Evolutionary conservation across 2,329 filamentous ascomycete genomes (phyloP), one percentile per base, ranked within the genome.

Genomic region (Ceratocystis ficicola): DNA sequence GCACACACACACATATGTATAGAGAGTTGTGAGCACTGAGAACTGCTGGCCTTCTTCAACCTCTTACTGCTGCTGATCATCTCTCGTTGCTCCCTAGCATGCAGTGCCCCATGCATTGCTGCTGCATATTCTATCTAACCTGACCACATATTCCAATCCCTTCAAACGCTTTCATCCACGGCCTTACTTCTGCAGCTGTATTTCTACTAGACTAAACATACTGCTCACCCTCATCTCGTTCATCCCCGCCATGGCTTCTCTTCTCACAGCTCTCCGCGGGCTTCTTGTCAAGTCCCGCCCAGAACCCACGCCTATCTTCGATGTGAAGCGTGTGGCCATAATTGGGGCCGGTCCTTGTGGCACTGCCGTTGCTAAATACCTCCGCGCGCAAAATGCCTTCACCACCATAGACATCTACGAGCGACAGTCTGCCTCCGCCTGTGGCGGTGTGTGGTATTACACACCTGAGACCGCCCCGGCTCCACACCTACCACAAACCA

Each of bases 371-470:
- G 90, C 90, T 64, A 94, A 90, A 79, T 92, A 92, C 72, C 79
- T 96, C 20, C 73, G 83, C 10, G 89, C 87, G 0, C 90, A 87
- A 80, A 72, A 78, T 46, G 69, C 73, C 1, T 94, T 94, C 71
- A 76, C 84, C 12, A 81, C 78, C 36, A 86, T 97, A 68, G 83
- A 86, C 68, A 75, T 96, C 48, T 95, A 88, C 71, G 94, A 97
- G 75, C 90, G 96, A 75, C 86, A 90, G 69, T 77, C 80, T 57
- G 80, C 83, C 61, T 48, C 46, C 20, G 68, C 68, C 41, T 82
- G 88, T 5, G 93, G 91, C 66, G 93, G 94, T 1, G 83, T 94
- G 8, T 97, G 93, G 93, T 87, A 90, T 71, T 91, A 95, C 74
- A 86, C 81, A 69, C 77, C 78, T 32, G 75, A 74, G 68, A 80